Conservation (phyloP, 1,139 yeast species). For the Candida tropicalis region DNA sequence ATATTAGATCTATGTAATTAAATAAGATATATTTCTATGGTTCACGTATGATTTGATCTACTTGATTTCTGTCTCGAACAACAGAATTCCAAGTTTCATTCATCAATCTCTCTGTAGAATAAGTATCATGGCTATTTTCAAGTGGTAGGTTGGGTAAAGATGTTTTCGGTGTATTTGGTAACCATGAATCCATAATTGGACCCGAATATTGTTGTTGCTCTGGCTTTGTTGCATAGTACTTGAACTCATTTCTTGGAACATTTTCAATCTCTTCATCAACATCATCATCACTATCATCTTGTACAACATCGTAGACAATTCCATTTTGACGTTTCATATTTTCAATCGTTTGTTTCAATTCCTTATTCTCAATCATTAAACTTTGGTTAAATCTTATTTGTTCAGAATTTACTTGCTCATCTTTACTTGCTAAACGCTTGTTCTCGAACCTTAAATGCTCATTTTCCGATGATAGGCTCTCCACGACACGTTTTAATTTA, state of each 20-base stretch:
- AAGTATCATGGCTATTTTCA: background rate
- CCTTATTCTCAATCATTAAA: conserved; percentile 2
- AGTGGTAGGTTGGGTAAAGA: background rate
- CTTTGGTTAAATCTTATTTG: background rate
- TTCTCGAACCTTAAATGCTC: background rate
- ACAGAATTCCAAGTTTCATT: background rate
- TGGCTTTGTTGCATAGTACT: background rate
- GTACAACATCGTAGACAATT: background rate
- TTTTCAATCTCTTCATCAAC: background rate
- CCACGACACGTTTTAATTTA: background rate
- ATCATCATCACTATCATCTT: conserved; percentile 5
- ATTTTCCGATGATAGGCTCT: background rate
- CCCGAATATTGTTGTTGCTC: background rate
- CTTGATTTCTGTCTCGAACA: background rate
- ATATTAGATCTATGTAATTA: background rate
- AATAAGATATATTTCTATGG: background rate
- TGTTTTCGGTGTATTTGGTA: background rate
- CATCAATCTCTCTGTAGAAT: conserved; percentile 1
- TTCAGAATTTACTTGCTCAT: background rate
- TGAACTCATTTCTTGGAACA: background rate
- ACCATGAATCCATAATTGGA: background rate
- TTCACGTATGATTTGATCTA: background rate
- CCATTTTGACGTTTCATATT: background rate
- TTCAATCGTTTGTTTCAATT: conserved; percentile 1
- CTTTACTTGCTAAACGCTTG: background rate